Conservation (phyloP, 768 basidiomycete genomes). For the Podaxis mareebaensis region DNA sequence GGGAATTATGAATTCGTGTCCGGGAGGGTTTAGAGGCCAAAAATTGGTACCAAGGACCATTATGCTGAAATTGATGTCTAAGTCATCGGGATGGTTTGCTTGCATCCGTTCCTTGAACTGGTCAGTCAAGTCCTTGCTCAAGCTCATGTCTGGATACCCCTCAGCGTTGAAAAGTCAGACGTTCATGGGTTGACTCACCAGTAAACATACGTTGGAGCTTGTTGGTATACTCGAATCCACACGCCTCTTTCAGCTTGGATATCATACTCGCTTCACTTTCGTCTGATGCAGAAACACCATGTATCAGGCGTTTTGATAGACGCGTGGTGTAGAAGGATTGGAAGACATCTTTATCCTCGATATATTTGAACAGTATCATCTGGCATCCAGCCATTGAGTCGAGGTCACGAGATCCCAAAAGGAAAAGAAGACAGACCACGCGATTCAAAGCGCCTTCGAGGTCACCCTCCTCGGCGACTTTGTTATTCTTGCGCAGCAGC, state of each 20-base stretch:
- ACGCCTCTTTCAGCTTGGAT: constrained; percentile 93
- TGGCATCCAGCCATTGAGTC: constrained; percentile 35
- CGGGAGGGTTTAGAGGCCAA: constrained; percentile 88
- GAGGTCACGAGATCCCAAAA: constrained; percentile 21
- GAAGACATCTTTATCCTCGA: constrained; percentile 99
- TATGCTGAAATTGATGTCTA: constrained; percentile 88
- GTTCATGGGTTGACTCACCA: constrained; percentile 44
- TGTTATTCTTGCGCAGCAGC: constrained; percentile 91
- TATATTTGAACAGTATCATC: constrained; percentile 98
- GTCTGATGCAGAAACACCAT: constrained; percentile 89
- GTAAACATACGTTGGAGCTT: constrained; percentile 98
- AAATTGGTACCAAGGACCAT: constrained; percentile 95
- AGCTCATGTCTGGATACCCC: constrained; percentile 71
- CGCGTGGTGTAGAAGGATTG: constrained; percentile 97
- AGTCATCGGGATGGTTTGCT: constrained; percentile 73
- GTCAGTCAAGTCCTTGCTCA: constrained; percentile 94
- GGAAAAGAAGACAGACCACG: constrained; percentile 59
- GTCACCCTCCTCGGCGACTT: constrained; percentile 89
- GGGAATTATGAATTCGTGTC: constrained; percentile 87
- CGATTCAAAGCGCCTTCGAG: constrained; percentile 88
- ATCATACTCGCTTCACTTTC: constrained; percentile 99
- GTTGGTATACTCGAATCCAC: constrained; percentile 95
- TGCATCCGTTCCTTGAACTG: constrained; percentile 94
- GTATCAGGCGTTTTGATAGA: constrained; percentile 89
- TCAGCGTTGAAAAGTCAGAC: constrained; percentile 13